Evolutionary conservation across 495 filamentous ascomycete species (phyloP), one percentile per base, ranked within the genome.

Genomic region (Annulohypoxylon stygium): DNA sequence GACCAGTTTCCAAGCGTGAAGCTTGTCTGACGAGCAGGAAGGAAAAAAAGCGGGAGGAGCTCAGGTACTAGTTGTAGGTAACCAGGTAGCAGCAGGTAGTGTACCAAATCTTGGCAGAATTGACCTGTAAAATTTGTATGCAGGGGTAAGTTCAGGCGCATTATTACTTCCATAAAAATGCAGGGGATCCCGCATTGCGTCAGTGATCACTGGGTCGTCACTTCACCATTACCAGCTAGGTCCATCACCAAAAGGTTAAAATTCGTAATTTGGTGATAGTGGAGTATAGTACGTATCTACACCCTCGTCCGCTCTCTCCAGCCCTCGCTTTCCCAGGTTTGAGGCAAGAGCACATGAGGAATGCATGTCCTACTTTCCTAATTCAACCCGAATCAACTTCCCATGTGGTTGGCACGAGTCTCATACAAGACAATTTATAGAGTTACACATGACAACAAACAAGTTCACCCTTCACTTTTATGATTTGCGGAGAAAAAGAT

Each of bases 131-230:
- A 61, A 54, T 66, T 69, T 36, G 43, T 70, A 74, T 74, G 71
- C 71, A 74, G 50, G 71, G 71, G 66, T 53, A 14, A 50, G 41
- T 58, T 74, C 61, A 74, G 45, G 60, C 43, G 55, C 66, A 74
- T 62, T 58, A 54, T 30, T 51, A 4, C 23, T 30, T 30, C 30
- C 30, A 30, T 30, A 30, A 30, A 30, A 54, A 51, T 67, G 62
- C 62, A 70, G 67, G 71, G 67, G 62, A 70, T 74, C 71, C 71
- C 71, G 67, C 71, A 74, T 74, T 70, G 71, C 71, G 71, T 74
- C 71, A 74, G 55, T 37, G 65, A 66, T 74, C 65, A 65, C 30
- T 65, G 3, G 47, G 53, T 30, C 30, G 30, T 30, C 30, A 30
- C 30, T 30, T 30, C 30, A 30, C 58, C 43, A 58, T 11, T 64